Evolutionary conservation across 2,329 filamentous ascomycete genomes (phyloP).

Genomic region (Magnaporthiopsis incrustans): DNA sequence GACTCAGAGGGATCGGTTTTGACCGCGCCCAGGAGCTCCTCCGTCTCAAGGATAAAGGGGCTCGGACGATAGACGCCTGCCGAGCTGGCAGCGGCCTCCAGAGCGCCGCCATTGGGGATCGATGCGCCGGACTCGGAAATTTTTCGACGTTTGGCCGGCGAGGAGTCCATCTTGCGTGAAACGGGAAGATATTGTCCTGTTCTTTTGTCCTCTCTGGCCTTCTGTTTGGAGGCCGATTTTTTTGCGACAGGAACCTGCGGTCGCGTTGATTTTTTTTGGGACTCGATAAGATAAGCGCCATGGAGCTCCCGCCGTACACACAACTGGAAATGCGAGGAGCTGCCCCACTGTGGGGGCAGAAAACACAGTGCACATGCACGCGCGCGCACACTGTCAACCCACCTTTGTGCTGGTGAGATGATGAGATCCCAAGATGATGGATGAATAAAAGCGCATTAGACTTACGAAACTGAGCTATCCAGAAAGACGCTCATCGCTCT

Average conservation of each 20-base stretch:
- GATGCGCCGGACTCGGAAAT: constrained; percentile 3
- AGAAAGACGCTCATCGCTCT: background rate
- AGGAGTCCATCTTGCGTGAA: constrained; percentile 2
- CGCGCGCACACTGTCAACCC: background rate
- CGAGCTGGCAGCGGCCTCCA: constrained; percentile 21
- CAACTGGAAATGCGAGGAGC: background rate
- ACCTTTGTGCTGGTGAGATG: background rate
- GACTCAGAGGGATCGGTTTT: constrained; percentile 42
- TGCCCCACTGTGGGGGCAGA: too few species aligned
- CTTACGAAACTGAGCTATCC: background rate
- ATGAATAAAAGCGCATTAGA: background rate
- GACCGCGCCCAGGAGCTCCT: constrained; percentile 49
- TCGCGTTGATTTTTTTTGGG: too few species aligned
- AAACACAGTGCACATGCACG: background rate
- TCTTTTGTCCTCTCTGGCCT: background rate
- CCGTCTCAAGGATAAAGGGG: constrained; percentile 51
- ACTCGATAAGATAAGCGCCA: constrained; percentile 2
- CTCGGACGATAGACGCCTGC: constrained; percentile 30
- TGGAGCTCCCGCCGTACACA: too few species aligned
- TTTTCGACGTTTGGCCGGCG: constrained; percentile 7
- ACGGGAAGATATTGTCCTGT: background rate
- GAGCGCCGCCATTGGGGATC: background rate
- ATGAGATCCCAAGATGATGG: too few species aligned
- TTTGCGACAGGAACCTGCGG: too few species aligned
- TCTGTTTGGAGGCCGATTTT: background rate